A percentile compares a stretch with the other conserved stretches of the same genome.
Conservation (phyloP, 148 eudicot genomes). For the Chenopodium quinoa region DNA sequence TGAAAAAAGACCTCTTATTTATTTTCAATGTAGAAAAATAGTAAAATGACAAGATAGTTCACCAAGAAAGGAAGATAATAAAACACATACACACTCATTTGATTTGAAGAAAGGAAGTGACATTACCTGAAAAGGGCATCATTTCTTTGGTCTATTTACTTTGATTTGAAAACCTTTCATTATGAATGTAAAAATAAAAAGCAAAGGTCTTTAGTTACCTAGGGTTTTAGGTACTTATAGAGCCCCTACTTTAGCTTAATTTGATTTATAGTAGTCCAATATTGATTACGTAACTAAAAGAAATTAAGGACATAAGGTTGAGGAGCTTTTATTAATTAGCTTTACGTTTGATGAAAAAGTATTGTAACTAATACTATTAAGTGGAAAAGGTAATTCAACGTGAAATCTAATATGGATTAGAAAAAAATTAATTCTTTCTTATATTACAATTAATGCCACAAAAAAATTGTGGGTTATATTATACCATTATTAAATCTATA, state of each 20-base stretch:
- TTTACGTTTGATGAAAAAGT: too few species aligned
- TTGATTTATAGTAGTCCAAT: not conserved
- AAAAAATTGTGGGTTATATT: too few species aligned
- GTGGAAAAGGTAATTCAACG: too few species aligned
- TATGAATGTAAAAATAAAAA: constrained; percentile 1
- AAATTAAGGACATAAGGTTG: too few species aligned
- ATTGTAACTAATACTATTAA: too few species aligned
- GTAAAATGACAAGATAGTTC: constrained; percentile 12
- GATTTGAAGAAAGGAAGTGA: constrained; percentile 21
- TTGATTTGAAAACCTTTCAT: constrained; percentile 17
- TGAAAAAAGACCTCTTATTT: not conserved
- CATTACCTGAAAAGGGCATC: constrained; percentile 20
- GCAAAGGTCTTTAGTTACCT: constrained; percentile 7
- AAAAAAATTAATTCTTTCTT: too few species aligned
- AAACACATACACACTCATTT: constrained; percentile 26
- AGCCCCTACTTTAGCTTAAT: not conserved
- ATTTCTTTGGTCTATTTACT: constrained; percentile 17
- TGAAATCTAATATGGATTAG: too few species aligned
- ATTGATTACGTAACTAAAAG: not conserved
- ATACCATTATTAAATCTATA: too few species aligned
- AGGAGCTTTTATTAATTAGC: too few species aligned
- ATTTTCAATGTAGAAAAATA: not conserved
- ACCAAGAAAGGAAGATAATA: constrained; percentile 18
- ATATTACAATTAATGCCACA: too few species aligned
- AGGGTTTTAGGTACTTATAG: not conserved